Evolutionary conservation across 176 grass and related monocot species (phyloP), one percentile per base, ranked within the genome.

Genomic region (Metroxylon sagu): DNA sequence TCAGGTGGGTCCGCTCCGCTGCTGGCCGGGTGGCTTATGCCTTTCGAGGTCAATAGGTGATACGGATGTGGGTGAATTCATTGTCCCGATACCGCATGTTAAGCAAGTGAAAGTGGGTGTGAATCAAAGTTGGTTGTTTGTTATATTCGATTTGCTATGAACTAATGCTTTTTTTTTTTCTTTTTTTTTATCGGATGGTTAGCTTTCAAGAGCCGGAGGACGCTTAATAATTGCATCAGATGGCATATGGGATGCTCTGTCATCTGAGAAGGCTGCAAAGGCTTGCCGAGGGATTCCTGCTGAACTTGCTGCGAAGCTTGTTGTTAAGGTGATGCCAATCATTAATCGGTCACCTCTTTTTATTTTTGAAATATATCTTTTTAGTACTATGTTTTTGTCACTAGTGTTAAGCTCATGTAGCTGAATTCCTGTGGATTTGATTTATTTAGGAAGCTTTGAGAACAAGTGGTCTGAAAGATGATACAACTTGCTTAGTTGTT

Each of bases 21-120:
- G 93, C 76, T 97, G 93, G 93, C 93, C 93, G 3, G 93, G 93
- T 78, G 93, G 93, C 62, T 82, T 97, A 43, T 97, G 93, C 81
- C 78, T 97, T 71, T 97, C 93, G 39, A 85, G 93, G 23, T 97
- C 93, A 12, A 97, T 97, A 64, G 93, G 93, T 26, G 93, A 97
- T 65, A 97, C 85, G 51, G 93, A 97, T 29, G 93, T 91, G 0
- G 93, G 93, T 50, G 93, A 97, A 61, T 97, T 88, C 77, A 97
- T 97, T 0, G 87, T 97, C 26, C 87, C 93, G 0, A 82, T 97
- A 70, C 87, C 93, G 30, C 83, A 97, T 83, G 93, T 97, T 17
- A 97, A 97, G 76, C 87, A 97, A 91, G 93, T 97, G 66, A 97
- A 97, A 81, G 93, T 97, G 74, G 77, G 57, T 58, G 55, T 54